Conservation (phyloP, 768 basidiomycete species). For the Lactarius tabidus region DNA sequence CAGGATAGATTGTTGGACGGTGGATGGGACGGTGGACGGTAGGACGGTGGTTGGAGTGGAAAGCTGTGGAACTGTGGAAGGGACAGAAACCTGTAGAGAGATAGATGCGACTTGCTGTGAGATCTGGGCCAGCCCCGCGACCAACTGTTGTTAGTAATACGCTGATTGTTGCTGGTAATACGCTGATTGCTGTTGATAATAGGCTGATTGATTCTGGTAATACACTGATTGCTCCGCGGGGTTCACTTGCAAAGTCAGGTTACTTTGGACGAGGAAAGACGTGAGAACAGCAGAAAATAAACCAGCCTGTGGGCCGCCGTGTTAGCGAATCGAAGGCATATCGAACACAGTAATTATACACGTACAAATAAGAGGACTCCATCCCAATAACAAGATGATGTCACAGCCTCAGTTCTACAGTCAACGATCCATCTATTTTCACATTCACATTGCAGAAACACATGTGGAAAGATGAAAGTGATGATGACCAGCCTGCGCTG, state of each 20-base stretch:
- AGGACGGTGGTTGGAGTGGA: no score
- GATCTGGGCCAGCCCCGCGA: no score
- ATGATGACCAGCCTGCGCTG: neutral
- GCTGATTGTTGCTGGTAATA: slow-evolving; percentile 4
- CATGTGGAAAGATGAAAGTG: neutral
- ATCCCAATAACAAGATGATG: no score
- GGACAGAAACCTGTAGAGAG: no score
- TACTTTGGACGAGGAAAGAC: slow-evolving; percentile 9
- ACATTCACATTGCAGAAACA: no score
- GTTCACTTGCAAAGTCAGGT: slow-evolving; percentile 6
- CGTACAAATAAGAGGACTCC: neutral
- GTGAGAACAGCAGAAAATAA: slow-evolving; percentile 18
- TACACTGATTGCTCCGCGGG: neutral
- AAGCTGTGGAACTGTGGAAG: neutral
- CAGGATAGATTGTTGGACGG: neutral
- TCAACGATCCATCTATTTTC: neutral
- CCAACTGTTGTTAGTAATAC: slow-evolving; percentile 1
- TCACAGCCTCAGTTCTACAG: neutral
- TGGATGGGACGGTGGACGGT: no score
- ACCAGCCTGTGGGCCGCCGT: slow-evolving; percentile 3
- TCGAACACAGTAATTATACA: neutral
- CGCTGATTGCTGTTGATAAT: slow-evolving; percentile 4
- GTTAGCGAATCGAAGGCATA: neutral
- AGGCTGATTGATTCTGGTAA: slow-evolving; percentile 9
- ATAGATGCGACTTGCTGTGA: no score